Percentiles rank a stretch among this genome's conserved stretches.
phyloP scores from a whole-genome alignment of 768 basidiomycete species.

The Termitomyces sp. region DNA sequence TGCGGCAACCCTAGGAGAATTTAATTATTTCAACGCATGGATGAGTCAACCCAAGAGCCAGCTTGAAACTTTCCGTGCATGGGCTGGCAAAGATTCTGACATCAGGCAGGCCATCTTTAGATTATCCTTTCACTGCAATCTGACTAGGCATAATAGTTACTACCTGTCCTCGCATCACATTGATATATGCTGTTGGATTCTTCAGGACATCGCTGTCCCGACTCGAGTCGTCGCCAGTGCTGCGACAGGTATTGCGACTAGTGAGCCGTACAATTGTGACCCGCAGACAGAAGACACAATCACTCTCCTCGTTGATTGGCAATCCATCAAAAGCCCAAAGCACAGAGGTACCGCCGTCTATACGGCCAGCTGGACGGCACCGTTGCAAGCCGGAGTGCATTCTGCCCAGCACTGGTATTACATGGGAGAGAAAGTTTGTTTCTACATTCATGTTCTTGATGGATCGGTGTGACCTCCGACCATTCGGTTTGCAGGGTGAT shows the following conservation, averaged over 20 bases:
- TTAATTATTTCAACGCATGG: constrained; percentile 96
- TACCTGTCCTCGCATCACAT: constrained; percentile 96
- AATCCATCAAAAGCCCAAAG: constrained; percentile 67
- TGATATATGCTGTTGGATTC: constrained; percentile 84
- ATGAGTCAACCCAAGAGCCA: constrained; percentile 98
- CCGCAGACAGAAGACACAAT: constrained; percentile 92
- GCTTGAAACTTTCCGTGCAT: constrained; percentile 90
- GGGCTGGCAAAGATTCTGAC: constrained; percentile 94
- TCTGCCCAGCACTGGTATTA: constrained; percentile 94
- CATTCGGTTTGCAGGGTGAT: constrained; percentile 60
- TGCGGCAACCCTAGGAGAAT: constrained; percentile 76
- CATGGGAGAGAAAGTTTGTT: constrained; percentile 80
- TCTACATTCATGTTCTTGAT: neutral
- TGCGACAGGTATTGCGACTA: constrained; percentile 86
- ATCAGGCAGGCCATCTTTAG: constrained; percentile 53
- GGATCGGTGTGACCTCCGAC: constrained; percentile 6
- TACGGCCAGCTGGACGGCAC: constrained; percentile 94
- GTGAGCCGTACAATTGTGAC: constrained; percentile 85
- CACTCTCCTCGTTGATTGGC: constrained; percentile 93
- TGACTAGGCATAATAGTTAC: constrained; percentile 49
- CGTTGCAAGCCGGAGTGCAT: constrained; percentile 85
- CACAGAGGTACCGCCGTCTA: constrained; percentile 88
- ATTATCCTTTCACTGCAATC: constrained; percentile 2
- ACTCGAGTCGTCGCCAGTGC: constrained; percentile 90
- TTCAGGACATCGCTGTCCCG: constrained; percentile 71